Evolutionary conservation across 805 yeast genomes (phyloP).

Genomic region (Brettanomyces custersianus): DNA sequence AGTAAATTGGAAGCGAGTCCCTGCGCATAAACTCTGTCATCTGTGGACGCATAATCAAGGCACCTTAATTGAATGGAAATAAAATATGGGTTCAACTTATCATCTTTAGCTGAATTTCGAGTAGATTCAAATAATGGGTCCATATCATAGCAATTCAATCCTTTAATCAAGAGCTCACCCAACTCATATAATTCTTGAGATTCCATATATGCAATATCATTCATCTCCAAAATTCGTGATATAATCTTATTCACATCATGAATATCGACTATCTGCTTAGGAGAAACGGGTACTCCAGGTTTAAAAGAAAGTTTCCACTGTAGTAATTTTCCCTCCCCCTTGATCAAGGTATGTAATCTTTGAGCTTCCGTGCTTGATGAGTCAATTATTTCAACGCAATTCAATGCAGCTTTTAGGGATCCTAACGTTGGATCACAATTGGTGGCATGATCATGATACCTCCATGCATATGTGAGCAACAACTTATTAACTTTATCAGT

Average conservation of each 20-base stretch:
- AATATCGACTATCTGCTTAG: slow-evolving; percentile 16
- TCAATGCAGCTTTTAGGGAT: slow-evolving; percentile 14
- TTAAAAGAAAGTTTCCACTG: slow-evolving; percentile 22
- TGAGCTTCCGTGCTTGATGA: slow-evolving; percentile 1
- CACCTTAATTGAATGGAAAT: slow-evolving; percentile 31
- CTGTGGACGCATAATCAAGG: slow-evolving; percentile 58
- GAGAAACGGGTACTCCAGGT: slow-evolving; percentile 23
- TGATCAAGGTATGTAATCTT: slow-evolving; percentile 12
- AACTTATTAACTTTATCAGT: slow-evolving; percentile 7
- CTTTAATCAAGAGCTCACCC: slow-evolving; percentile 31
- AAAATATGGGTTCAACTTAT: slow-evolving; percentile 19
- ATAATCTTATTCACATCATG: slow-evolving; percentile 19
- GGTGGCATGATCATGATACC: slow-evolving; percentile 19
- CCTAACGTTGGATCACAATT: slow-evolving; percentile 23
- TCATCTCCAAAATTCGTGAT: slow-evolving; percentile 38
- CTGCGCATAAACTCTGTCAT: slow-evolving; percentile 54
- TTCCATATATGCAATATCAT: slow-evolving; percentile 40
- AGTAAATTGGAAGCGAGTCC: slow-evolving; percentile 31
- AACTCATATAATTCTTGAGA: slow-evolving; percentile 33
- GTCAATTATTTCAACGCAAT: slow-evolving; percentile 14
- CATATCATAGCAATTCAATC: slow-evolving; percentile 21
- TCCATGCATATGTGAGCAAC: slow-evolving; percentile 17
- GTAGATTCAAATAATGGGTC: slow-evolving; percentile 5
- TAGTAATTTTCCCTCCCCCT: slow-evolving; percentile 15
- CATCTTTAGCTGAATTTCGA: slow-evolving; percentile 5